Conservation (phyloP, 805 yeast genomes). For the Cyberlindnera xylosilytica region DNA sequence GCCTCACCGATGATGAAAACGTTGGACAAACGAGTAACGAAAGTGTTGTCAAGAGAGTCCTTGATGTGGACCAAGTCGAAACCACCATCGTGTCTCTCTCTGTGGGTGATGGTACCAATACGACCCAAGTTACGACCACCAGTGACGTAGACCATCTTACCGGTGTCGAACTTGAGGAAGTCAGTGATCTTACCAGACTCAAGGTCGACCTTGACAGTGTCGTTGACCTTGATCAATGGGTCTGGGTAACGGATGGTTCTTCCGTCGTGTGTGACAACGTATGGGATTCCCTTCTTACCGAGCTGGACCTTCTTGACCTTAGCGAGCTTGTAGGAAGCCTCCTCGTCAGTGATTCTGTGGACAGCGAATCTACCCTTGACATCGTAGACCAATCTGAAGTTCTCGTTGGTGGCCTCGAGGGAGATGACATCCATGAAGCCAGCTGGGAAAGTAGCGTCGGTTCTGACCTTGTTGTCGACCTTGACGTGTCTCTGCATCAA, state of each 20-base stretch:
- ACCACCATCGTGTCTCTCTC: constrained; percentile 98
- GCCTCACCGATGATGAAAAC: constrained; percentile 95
- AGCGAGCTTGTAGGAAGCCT: constrained; percentile 96
- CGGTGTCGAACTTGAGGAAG: constrained; percentile 89
- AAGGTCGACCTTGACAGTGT: constrained; percentile 95
- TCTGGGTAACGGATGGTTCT: constrained; percentile 99
- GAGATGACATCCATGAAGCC: constrained; percentile 99
- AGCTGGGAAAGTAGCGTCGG: constrained; percentile 98
- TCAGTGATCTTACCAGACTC: constrained; percentile 93
- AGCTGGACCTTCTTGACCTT: constrained; percentile 97
- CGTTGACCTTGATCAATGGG: constrained; percentile 94
- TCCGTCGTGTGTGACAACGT: constrained; percentile 99
- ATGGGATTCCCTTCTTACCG: constrained; percentile 98
- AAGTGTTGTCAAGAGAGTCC: constrained; percentile 91
- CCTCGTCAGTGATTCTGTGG: constrained; percentile 99
- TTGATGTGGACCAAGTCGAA: constrained; percentile 96
- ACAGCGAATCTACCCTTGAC: constrained; percentile 99
- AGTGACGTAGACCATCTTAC: constrained; percentile 87
- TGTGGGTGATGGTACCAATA: constrained; percentile 93
- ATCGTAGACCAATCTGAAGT: constrained; percentile 98
- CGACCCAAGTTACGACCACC: constrained; percentile 99
- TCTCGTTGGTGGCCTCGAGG: constrained; percentile 97
- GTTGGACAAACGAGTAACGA: constrained; percentile 91
- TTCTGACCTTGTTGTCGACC: constrained; percentile 99
- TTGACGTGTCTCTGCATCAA: constrained; percentile 97